Percentiles rank a stretch among this genome's conserved stretches.
Conservation (phyloP, 192 early-diverging fungal species). For the Coemansia sp. region DNA sequence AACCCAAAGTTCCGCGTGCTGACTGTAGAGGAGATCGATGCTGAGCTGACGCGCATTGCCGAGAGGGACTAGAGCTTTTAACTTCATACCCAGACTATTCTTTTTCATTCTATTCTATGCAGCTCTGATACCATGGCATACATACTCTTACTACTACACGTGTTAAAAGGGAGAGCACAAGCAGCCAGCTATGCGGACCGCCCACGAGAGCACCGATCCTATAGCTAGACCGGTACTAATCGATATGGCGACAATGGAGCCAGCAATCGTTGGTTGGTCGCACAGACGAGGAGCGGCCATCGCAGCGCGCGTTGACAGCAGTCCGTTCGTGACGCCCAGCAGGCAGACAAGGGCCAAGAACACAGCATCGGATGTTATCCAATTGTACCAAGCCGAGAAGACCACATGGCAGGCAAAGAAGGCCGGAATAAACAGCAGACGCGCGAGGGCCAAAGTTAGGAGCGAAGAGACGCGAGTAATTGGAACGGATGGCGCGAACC, state of each 20-base stretch:
- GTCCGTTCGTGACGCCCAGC: slow-evolving; percentile 68
- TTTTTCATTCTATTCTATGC: slow-evolving; percentile 4
- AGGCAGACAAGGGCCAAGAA: slow-evolving; percentile 57
- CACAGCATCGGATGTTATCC: slow-evolving; percentile 46
- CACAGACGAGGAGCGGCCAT: slow-evolving; percentile 57
- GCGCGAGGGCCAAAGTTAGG: slow-evolving; percentile 49
- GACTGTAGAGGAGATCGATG: slow-evolving; percentile 77
- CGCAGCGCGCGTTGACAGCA: slow-evolving; percentile 63
- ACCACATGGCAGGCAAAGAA: slow-evolving; percentile 72
- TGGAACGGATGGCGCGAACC: slow-evolving; percentile 41
- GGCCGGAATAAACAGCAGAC: slow-evolving; percentile 65
- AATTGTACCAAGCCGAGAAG: slow-evolving; percentile 60
- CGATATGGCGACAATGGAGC: slow-evolving; percentile 68
- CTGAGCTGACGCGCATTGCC: slow-evolving; percentile 54
- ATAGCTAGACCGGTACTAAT: slow-evolving; percentile 67
- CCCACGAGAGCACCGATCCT: slow-evolving; percentile 62
- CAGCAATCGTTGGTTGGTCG: slow-evolving; percentile 61
- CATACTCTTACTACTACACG: neutral
- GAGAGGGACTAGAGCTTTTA: slow-evolving; percentile 44
- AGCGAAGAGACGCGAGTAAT: slow-evolving; percentile 38
- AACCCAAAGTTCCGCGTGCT: slow-evolving; percentile 78
- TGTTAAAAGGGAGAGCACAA: slow-evolving; percentile 37
- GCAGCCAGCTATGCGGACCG: slow-evolving; percentile 44
- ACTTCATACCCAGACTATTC: slow-evolving; percentile 3
- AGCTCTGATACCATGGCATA: neutral